Evolutionary conservation across 148 eudicot genomes (phyloP), one percentile per base, ranked within the genome.

Genomic region (Spergularia bocconei): DNA sequence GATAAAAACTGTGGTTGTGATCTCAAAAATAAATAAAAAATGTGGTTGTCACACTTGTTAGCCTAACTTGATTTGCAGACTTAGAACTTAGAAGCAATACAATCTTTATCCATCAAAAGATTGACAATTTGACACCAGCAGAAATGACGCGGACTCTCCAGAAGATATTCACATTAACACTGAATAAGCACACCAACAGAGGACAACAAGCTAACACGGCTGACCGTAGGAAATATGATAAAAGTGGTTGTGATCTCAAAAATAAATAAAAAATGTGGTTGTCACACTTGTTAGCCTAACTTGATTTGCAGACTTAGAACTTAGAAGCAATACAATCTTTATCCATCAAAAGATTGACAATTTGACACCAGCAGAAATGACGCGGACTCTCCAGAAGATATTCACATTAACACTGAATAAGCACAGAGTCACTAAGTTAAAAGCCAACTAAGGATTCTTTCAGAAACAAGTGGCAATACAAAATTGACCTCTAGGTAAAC

Each of bases 341-440:
- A 6, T 51, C n/a, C 33, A 57, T 65, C 68, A 60, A 47, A n/a
- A 38, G 14, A 68, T n/a, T 21, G 25, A n/a, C n/a, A n/a, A n/a
- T n/a, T n/a, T n/a, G n/a, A 36, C 23, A 57, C 68, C 39, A 57
- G n/a, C 33, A 68, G 54, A 17, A 23, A 69, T 39, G 36, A 75
- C 12, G 29, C 47, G 53, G 41, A 75, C 16, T 68, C 61, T 33
- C 0, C 53, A 17, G 48, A 23, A 14, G 68, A 36, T 25, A 6
- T n/a, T 36, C 76, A 78, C 23, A 15, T 56, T 5, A 48, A 19
- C 29, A 51, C 51, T 15, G 52, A 60, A 73, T 36, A 14, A 6
- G 58, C 57, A 50, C 0, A 19, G 10, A 62, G 13, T 14, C 41
- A 23, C 19, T 17, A 11, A 39, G 48, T 21, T 48, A 47, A 61